Conservation (phyloP, 352 stramenopile species). For the Globisporangium paddicum region DNA sequence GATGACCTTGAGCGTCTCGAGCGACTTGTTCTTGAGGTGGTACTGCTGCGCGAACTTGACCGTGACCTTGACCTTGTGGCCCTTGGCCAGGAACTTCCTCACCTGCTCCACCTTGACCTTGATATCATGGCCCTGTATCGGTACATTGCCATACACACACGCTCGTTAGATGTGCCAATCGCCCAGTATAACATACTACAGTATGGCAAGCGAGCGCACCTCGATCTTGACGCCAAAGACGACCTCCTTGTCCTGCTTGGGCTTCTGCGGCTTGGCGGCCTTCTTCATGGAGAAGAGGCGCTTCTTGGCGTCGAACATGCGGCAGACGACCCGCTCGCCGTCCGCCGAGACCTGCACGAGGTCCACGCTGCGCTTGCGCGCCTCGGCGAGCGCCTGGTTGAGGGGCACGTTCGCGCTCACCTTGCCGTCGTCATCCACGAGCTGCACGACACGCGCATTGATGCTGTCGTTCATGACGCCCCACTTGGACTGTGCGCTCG, state of each 20-base stretch:
- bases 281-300: slow-evolving; percentile 69
- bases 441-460: slow-evolving; percentile 37
- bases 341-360: slow-evolving; percentile 66
- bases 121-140: slow-evolving; percentile 48
- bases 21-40: slow-evolving; percentile 44
- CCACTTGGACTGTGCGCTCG: slow-evolving; percentile 33
- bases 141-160: not conserved
- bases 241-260: slow-evolving; percentile 71
- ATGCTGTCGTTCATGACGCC: slow-evolving; percentile 64
- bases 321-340: slow-evolving; percentile 39
- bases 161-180: not conserved
- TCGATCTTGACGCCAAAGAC: slow-evolving; percentile 66
- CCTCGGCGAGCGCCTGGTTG: slow-evolving; percentile 46
- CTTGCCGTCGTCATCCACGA: slow-evolving; percentile 48
- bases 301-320: slow-evolving; percentile 77
- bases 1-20: slow-evolving; percentile 45
- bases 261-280: slow-evolving; percentile 51
- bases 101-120: slow-evolving; percentile 68
- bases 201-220: slow-evolving; percentile 18
- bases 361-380: slow-evolving; percentile 42
- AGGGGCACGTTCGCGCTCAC: slow-evolving; percentile 51
- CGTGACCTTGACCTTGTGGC: slow-evolving; percentile 78
- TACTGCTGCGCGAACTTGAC: slow-evolving; percentile 62
- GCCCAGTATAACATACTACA: not conserved
- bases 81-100: slow-evolving; percentile 62